phyloP scores from a whole-genome alignment of 192 early-diverging fungal species.

The Backusella tarrabulga region DNA sequence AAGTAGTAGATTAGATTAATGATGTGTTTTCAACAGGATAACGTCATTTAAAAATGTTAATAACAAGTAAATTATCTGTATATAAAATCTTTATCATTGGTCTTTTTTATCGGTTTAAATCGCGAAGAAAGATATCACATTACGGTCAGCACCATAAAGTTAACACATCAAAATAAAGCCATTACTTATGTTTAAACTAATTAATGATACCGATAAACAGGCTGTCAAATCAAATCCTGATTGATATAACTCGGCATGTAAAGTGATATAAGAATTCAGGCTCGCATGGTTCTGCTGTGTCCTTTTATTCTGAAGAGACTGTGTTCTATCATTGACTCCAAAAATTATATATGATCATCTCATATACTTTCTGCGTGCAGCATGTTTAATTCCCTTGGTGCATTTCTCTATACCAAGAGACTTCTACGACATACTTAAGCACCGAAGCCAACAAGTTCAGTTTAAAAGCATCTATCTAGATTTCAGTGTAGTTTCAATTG shows the following conservation, averaged over 20 bases:
- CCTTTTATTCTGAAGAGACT: background rate
- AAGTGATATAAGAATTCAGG: background rate
- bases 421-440: background rate
- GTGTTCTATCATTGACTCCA: no score
- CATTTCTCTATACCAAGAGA: background rate
- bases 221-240: background rate
- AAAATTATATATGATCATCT: background rate
- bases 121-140: background rate
- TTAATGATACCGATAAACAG: background rate
- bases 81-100: background rate
- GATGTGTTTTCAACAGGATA: background rate
- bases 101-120: background rate
- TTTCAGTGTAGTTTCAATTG: background rate
- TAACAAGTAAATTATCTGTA: background rate
- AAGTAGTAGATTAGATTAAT: background rate
- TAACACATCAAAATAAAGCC: background rate
- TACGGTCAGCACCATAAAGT: background rate
- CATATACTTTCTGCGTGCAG: background rate
- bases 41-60: background rate
- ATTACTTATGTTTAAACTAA: background rate
- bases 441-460: background rate
- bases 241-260: background rate
- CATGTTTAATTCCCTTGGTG: background rate
- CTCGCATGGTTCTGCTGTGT: background rate
- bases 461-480: background rate